Evolutionary conservation across 805 yeast species (phyloP).

Genomic region (Candida nonsorbophila): DNA sequence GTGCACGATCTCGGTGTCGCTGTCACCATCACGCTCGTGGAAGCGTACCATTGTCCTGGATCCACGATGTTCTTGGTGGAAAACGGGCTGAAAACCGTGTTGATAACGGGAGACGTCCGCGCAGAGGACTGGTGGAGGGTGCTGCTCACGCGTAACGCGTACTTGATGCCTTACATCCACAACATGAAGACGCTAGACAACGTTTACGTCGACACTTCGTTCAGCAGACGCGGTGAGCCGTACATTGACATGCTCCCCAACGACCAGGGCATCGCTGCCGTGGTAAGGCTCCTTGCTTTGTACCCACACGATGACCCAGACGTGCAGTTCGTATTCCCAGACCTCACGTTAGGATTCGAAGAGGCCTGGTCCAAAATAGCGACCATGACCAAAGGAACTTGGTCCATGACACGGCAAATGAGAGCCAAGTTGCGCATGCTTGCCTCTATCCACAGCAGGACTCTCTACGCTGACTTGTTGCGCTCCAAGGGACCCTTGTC

Average conservation of each 20-base stretch:
- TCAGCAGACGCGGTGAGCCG: slow-evolving; percentile 45
- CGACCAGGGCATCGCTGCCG: slow-evolving; percentile 31
- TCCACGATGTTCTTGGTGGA: slow-evolving; percentile 50
- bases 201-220: slow-evolving; percentile 53
- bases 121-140: slow-evolving; percentile 52
- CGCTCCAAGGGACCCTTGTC: too few species aligned
- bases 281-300: slow-evolving; percentile 24
- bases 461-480: too few species aligned
- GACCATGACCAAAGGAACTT: too few species aligned
- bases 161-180: slow-evolving; percentile 36
- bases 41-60: slow-evolving; percentile 59
- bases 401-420: background rate
- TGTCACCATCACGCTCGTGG: slow-evolving; percentile 37
- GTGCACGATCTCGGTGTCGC: slow-evolving; percentile 9
- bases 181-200: slow-evolving; percentile 31
- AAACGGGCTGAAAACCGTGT: slow-evolving; percentile 23
- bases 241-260: slow-evolving; percentile 40
- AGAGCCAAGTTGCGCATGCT: slow-evolving; percentile 4
- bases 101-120: slow-evolving; percentile 54
- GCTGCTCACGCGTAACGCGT: slow-evolving; percentile 25
- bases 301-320: slow-evolving; percentile 40
- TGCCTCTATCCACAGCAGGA: slow-evolving; percentile 4
- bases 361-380: slow-evolving; percentile 42
- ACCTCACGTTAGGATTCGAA: slow-evolving; percentile 46
- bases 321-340: slow-evolving; percentile 35